Base-by-base conservation (phyloP, 2,329 filamentous ascomycete species). In the Nannizziopsis barbatae region DNA sequence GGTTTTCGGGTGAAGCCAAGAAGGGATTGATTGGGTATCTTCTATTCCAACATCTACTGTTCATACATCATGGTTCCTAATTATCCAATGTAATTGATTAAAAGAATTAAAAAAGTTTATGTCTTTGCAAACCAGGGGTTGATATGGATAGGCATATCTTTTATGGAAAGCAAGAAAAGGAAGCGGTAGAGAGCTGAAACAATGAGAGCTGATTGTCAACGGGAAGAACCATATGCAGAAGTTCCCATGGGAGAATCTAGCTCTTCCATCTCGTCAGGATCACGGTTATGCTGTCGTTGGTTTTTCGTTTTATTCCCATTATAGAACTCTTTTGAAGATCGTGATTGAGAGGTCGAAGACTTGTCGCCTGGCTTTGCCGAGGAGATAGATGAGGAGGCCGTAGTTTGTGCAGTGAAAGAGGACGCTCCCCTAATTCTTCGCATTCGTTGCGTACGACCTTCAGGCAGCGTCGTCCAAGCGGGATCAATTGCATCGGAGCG, bases 401-500 rank as follows among this genome's bases (percentile, higher is more conserved):
- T 9, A n/a, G 50, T 3, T 33, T 45, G 17, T 17, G 47, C 7
- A 9, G 47, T 15, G 8, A 38, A 10, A 8, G 35, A 32, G 27
- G 35, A 15, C 38, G 33, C 54, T 46, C 47, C 52, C 37, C 40
- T 42, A 40, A 30, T 40, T 43, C 42, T 37, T 22, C 51, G 48
- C 32, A 51, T 39, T 17, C 51, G 20, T 27, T 49, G 48, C 17
- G 42, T 35, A 42, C 49, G 51, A 8, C 42, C 49, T 42, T 51
- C 36, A 17, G 48, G 51, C 3, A 53, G 41, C 1, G 31, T 36
- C 9, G 43, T 43, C 49, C 49, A 50, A n/a, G 49, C 37, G 15
- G 51, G 41, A 35, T 47, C 42, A 11, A 53, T 45, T 4, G 51
- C 45, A 30, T 53, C 51, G 15, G 51, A 50, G 35, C 51, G 45